A percentile compares a stretch with the other conserved stretches of the same genome.
Evolutionary conservation across 2,329 filamentous ascomycete genomes (phyloP).

Genomic region (Stemphylium lycopersici): DNA sequence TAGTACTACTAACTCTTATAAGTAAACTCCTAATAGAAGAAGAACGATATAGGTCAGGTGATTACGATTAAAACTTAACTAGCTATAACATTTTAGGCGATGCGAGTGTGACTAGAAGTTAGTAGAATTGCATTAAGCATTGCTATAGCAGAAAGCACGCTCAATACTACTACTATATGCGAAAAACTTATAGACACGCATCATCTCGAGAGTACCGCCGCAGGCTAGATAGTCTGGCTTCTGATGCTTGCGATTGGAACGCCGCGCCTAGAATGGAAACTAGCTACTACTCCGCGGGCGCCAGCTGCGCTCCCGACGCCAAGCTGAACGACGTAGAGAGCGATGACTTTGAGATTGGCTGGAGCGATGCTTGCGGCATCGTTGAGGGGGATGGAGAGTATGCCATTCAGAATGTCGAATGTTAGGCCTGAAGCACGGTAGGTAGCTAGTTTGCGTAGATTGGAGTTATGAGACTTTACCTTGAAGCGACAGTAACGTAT

Average conservation of each 20-base stretch:
- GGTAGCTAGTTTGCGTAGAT: neutral
- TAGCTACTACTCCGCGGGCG: constrained; percentile 48
- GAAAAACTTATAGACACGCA: neutral
- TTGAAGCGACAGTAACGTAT: too few species aligned
- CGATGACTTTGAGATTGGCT: constrained; percentile 50
- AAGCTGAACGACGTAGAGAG: constrained; percentile 26
- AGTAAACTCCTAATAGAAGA: neutral
- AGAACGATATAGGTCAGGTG: neutral
- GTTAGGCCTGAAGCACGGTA: neutral
- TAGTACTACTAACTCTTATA: neutral
- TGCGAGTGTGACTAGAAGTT: constrained; percentile 1
- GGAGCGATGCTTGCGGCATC: constrained; percentile 43
- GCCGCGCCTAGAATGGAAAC: constrained; percentile 51
- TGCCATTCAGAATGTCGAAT: constrained; percentile 8
- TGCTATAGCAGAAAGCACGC: constrained; percentile 3
- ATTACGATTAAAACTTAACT: neutral
- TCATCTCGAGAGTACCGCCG: neutral
- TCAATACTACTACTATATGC: neutral
- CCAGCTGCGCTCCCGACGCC: constrained; percentile 44
- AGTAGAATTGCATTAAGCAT: constrained; percentile 4
- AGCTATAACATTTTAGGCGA: neutral
- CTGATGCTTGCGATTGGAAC: constrained; percentile 41
- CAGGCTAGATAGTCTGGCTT: neutral
- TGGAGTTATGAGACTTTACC: too few species aligned
- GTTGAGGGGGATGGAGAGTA: constrained; percentile 38